Conservation (phyloP, 345 rosid genomes). For the Citrus unshiu region DNA sequence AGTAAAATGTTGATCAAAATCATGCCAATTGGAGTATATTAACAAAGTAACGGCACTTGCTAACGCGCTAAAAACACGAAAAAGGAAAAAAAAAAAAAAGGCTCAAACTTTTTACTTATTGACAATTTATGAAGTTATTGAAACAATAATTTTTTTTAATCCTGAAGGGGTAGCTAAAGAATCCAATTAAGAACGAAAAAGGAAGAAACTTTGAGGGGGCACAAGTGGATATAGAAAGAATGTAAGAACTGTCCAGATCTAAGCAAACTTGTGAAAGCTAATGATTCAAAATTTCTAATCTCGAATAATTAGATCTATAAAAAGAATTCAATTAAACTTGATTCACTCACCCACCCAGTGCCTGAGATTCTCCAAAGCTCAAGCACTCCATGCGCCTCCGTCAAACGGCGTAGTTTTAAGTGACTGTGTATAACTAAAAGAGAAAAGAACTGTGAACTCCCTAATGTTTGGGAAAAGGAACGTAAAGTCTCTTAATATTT, state of each 20-base stretch:
- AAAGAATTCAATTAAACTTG: no score
- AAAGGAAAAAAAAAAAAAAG: neutral
- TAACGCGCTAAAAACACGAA: neutral
- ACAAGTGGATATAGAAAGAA: neutral
- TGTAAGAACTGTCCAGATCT: slow-evolving; percentile 6
- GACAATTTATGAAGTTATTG: neutral
- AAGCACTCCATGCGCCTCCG: fast-evolving
- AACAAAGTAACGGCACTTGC: neutral
- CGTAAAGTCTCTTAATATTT: no score
- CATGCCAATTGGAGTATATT: neutral
- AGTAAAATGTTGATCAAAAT: neutral
- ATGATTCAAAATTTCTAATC: neutral
- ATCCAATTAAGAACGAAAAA: neutral
- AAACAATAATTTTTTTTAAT: neutral
- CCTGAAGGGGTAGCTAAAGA: neutral
- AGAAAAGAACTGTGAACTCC: no score
- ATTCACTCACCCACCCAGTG: no score
- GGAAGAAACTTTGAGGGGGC: neutral
- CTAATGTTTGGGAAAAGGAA: no score
- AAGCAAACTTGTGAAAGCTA: neutral
- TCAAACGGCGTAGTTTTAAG: no score
- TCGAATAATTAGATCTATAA: no score
- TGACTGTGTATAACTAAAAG: no score
- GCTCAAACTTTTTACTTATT: neutral
- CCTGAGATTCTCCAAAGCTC: no score